A percentile compares a stretch with the other conserved stretches of the same genome.
phyloP scores from a whole-genome alignment of 179 eudicot species.

The Beta corolliflora region DNA sequence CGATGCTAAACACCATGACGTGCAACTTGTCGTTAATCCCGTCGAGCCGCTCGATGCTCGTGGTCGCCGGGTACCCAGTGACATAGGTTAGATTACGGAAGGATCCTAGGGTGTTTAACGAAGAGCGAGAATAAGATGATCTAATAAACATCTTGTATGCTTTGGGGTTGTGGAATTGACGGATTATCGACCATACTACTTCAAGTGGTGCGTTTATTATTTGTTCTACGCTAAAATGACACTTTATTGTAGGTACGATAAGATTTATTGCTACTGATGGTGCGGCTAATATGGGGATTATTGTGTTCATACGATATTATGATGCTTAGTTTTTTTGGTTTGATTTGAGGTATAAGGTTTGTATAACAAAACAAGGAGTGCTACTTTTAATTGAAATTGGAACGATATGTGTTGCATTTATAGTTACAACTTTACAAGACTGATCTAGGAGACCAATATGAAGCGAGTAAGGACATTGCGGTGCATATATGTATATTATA shows the following conservation, averaged over 20 bases:
- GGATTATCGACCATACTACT: slow-evolving; percentile 28
- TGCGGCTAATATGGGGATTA: neutral
- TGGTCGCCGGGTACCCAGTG: slow-evolving; percentile 22
- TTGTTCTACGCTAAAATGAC: slow-evolving; percentile 18
- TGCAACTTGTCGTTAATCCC: slow-evolving; percentile 18
- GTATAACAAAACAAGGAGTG: too few relatives aligned
- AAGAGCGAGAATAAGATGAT: neutral
- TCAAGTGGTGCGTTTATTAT: slow-evolving; percentile 26
- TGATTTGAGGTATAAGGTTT: too few relatives aligned
- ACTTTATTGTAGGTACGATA: slow-evolving; percentile 6
- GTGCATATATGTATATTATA: too few relatives aligned
- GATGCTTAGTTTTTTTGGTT: neutral
- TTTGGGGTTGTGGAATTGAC: slow-evolving; percentile 29
- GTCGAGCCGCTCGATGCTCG: slow-evolving; percentile 32
- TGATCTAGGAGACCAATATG: too few relatives aligned
- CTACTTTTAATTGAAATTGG: too few relatives aligned
- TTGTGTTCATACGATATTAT: neutral
- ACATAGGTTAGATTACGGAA: slow-evolving; percentile 16
- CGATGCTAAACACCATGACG: slow-evolving; percentile 27
- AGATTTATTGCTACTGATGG: neutral
- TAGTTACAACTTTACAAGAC: too few relatives aligned
- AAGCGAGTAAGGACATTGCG: too few relatives aligned
- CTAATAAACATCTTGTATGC: slow-evolving; percentile 21
- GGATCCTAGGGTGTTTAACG: neutral
- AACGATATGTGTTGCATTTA: too few relatives aligned